Evolutionary conservation across 495 filamentous ascomycete species (phyloP).

Genomic region (Rostrohypoxylon terebratum): DNA sequence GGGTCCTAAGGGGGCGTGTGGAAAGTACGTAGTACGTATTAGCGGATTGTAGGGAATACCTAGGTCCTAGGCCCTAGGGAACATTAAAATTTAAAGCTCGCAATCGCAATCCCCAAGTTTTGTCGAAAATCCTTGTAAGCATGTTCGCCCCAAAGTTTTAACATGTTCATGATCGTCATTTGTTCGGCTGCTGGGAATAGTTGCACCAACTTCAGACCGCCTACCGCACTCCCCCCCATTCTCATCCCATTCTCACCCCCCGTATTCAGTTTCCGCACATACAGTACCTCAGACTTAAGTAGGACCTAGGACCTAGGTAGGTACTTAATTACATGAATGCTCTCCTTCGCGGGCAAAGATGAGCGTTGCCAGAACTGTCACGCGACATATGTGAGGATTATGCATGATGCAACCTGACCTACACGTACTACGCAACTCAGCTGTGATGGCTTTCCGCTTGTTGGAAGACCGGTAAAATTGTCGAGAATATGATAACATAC

Average conservation of each 20-base stretch:
- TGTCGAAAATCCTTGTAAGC: conserved; percentile 16
- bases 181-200: conserved; percentile 33
- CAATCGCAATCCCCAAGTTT: conserved; percentile 10
- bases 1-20: conserved; percentile 12
- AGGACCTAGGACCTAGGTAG: no score
- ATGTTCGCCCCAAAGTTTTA: conserved; percentile 9
- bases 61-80: no score
- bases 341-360: conserved; percentile 30
- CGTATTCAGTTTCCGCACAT: background rate
- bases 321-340: conserved; percentile 11
- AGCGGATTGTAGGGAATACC: conserved; percentile 5
- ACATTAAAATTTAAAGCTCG: no score
- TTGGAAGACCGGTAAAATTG: conserved; percentile 15
- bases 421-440: conserved; percentile 16
- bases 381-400: conserved; percentile 45
- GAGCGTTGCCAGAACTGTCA: conserved; percentile 41
- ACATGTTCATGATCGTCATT: conserved; percentile 35
- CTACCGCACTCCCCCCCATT: background rate
- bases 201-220: conserved; percentile 33
- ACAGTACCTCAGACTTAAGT: no score
- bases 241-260: background rate
- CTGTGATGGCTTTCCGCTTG: conserved; percentile 1
- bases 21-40: background rate
- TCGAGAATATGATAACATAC: background rate
- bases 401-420: conserved; percentile 46